Base-by-base conservation (phyloP, 2,329 filamentous ascomycete species). In the Fusarium nurragi region DNA sequence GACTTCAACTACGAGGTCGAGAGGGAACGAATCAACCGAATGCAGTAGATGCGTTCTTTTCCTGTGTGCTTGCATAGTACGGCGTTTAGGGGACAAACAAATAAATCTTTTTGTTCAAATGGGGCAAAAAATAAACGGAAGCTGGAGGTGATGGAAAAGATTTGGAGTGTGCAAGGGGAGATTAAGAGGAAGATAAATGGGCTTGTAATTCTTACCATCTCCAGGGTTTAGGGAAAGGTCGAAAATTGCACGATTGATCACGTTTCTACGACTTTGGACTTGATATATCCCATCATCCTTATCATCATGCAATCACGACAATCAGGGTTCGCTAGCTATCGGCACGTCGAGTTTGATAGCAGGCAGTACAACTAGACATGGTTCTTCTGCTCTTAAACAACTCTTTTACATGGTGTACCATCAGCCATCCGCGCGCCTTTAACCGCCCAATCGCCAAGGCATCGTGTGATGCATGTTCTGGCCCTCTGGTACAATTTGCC, bases 1-100 rank as follows among this genome's bases (percentile, higher is more conserved):
- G 95, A 99, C 80, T 99, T 99, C 83, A 88, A 91, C 84, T 99
- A 97, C 80, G 95, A 99, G 85, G 95, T 98, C 64, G 95, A 99
- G 88, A 86, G 94, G 79, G 94, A 97, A 83, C 80, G 83, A 66
- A 76, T 79, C 73, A 85, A 85, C 79, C 78, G 76, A 54, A 65
- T 76, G 74, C 72, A 78, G 72, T 77, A 75, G 60, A 72, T 63
- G 63, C 63, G 65, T 70, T 75, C 70, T 72, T 76, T 75, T 74
- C 69, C 74, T 76, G 73, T 75, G 70, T 76, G 76, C 75, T 79
- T 78, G 76, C 77, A 79, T 78, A 71, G 76, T 79, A 75, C 74
- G 77, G 77, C 77, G 77, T 79, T 76, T 67, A 73, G 75, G 70
- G 58, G 49, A 62, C 58, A 61, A 62, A 72, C 71, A 70, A 69